phyloP scores from a whole-genome alignment of 2,329 filamentous ascomycete species.

The Calonectria honghensis region DNA sequence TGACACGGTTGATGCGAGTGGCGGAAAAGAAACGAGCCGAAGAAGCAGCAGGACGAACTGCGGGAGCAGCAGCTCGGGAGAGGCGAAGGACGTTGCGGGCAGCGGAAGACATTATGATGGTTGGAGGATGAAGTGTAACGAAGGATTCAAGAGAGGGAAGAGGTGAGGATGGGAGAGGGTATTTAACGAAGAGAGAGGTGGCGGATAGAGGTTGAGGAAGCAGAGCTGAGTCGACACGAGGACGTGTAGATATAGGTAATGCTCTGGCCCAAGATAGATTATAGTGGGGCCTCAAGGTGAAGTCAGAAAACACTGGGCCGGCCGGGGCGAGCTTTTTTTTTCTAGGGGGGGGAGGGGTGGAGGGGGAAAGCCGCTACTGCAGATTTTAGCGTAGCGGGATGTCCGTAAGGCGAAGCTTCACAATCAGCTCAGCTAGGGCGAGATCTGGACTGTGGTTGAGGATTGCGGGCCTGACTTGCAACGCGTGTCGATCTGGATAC shows the following conservation, averaged over 20 bases:
- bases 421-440: conserved; percentile 41
- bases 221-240: conserved; percentile 41
- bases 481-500: conserved; percentile 35
- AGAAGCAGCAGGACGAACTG: conserved; percentile 50
- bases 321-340: conserved; percentile 47
- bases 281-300: conserved; percentile 41
- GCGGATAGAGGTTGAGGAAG: conserved; percentile 39
- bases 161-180: conserved; percentile 14
- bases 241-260: conserved; percentile 53
- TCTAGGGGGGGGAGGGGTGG: conserved; percentile 30
- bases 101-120: conserved; percentile 60
- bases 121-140: conserved; percentile 42
- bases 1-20: conserved; percentile 57
- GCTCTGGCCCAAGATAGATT: conserved; percentile 44
- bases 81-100: conserved; percentile 60
- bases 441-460: conserved; percentile 27
- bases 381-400: conserved; percentile 57
- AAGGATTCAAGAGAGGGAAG: conserved; percentile 21
- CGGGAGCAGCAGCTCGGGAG: conserved; percentile 57
- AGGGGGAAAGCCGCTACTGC: conserved; percentile 51
- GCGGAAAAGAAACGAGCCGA: conserved; percentile 59
- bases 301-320: conserved; percentile 41
- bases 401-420: conserved; percentile 54
- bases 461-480: conserved; percentile 24
- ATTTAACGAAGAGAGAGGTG: conserved; percentile 36